phyloP scores from a whole-genome alignment of 805 yeast species.

The Metschnikowia noctiluminum region DNA sequence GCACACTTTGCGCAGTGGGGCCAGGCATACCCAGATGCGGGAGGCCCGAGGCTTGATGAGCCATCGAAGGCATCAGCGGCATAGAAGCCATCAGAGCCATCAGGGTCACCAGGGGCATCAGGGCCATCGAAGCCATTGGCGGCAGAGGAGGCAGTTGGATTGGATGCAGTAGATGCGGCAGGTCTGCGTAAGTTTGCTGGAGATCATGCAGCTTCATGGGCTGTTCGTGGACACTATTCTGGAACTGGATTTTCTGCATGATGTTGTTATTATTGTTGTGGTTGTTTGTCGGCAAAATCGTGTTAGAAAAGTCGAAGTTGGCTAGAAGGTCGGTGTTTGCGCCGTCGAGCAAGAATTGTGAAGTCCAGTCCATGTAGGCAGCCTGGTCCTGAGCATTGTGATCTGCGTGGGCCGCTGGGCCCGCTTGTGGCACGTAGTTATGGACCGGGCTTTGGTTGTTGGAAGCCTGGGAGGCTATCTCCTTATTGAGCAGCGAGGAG shows the following conservation, averaged over 20 bases:
- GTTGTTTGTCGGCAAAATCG: background rate
- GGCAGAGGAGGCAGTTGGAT: conserved; percentile 11
- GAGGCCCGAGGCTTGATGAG: no score
- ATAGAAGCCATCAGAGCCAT: no score
- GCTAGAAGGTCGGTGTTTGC: conserved; percentile 27
- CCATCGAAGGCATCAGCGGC: no score
- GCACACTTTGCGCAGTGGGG: no score
- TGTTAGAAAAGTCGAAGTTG: conserved; percentile 27
- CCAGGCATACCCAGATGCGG: no score
- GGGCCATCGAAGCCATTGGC: background rate
- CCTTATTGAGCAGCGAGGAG: background rate
- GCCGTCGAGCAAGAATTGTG: conserved; percentile 31
- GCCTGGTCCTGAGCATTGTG: conserved; percentile 2
- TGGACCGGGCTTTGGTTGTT: conserved; percentile 2
- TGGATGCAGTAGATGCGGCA: background rate
- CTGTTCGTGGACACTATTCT: conserved; percentile 24
- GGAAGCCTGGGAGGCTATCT: background rate
- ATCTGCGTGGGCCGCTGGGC: background rate
- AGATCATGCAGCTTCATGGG: background rate
- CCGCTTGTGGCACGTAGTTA: conserved; percentile 2
- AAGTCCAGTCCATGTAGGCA: conserved; percentile 30
- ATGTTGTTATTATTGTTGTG: conserved; percentile 13
- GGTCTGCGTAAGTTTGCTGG: conserved; percentile 1
- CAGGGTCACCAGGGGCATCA: background rate
- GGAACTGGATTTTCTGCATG: conserved; percentile 31